Evolutionary conservation across 73 alveolate genomes (phyloP), one percentile per base, ranked within the genome.

Genomic region (Uronychia setigera): DNA sequence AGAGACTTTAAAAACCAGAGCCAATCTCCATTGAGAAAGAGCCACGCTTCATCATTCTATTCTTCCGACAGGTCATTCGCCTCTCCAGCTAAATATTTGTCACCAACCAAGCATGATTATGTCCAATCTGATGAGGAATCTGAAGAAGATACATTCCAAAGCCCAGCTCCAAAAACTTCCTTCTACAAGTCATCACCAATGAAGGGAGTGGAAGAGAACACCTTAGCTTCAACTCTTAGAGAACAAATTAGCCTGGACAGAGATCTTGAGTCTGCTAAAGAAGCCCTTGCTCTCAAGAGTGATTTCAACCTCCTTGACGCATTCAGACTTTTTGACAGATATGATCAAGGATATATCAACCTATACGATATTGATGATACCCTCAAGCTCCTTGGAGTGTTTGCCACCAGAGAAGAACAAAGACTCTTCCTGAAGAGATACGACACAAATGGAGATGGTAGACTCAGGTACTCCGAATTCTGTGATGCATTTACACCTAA

Each of bases 231-330:
- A 29, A 74, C 89, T 9, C 77, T 90, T 26, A 77, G 77, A 32
- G 77, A 86, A 29, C 79, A 87, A 58, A 76, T 90, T 32, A 59
- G 59, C 60, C 82, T 90, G 0, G 95, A 90, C 33, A 87, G 92
- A 32, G 95, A 90, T 28, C 82, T 90, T 31, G 91, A 90, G 67
- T 78, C 76, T 32, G 81, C 88, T 28, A 90, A 79, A 74, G 78
- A 86, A 29, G 86, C 82, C 25, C 60, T 90, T 28, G 83, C 95
- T 1, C 79, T 86, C 14, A 84, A 88, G 57, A 29, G 79, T 9
- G 95, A 90, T 76, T 90, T 90, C 81, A 90, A 75, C 32, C 81
- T 87, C 28, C 58, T 78, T 35, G 95, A 90, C 74, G 95, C 90
- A n/a, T 90, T 86, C 74, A 84, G 89, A 78, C 58, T 86, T 26